A percentile compares a stretch with the other conserved stretches of the same genome.
These are phyloP conservation scores for Cutaneotrichosporon sp. DNA, from an alignment of 1,284 basidiomycete genomes.

Conservation along the genomic window DNA sequence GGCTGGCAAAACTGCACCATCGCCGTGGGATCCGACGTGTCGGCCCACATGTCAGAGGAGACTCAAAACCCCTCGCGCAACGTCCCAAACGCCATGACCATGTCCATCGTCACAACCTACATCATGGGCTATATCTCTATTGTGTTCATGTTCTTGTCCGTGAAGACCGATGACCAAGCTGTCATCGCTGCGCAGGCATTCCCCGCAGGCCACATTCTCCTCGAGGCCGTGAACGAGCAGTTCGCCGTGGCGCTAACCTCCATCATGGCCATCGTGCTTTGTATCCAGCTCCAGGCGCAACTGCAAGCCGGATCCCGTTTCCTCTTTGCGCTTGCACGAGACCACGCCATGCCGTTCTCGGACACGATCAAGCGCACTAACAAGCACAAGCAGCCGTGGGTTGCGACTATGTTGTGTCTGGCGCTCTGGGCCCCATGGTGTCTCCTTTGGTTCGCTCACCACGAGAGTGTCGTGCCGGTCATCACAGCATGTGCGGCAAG, in stretches of 20 bases:
- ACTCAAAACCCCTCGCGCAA: constrained; percentile 46
- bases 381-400: constrained; percentile 32
- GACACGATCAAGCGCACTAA: constrained; percentile 38
- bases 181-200: constrained; percentile 30
- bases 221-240: constrained; percentile 27
- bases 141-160: constrained; percentile 38
- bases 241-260: constrained; percentile 34
- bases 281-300: constrained; percentile 43
- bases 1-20: constrained; percentile 45
- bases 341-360: constrained; percentile 46
- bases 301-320: constrained; percentile 47
- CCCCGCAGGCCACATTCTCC: constrained; percentile 43
- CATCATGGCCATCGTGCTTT: constrained; percentile 34
- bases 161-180: constrained; percentile 31
- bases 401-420: constrained; percentile 42
- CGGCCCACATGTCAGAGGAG: constrained; percentile 43
- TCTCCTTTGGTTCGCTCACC: constrained; percentile 25
- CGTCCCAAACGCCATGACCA: constrained; percentile 46
- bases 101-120: constrained; percentile 35
- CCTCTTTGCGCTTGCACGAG: constrained; percentile 45
- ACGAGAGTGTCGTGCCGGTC: constrained; percentile 33
- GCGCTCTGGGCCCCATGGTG: constrained; percentile 31
- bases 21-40: constrained; percentile 32
- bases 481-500: constrained; percentile 35
- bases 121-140: constrained; percentile 44